A percentile compares a stretch with the other conserved stretches of the same genome.
phyloP scores from a whole-genome alignment of 495 filamentous ascomycete species.

The Aspergillus incahuasiensis region DNA sequence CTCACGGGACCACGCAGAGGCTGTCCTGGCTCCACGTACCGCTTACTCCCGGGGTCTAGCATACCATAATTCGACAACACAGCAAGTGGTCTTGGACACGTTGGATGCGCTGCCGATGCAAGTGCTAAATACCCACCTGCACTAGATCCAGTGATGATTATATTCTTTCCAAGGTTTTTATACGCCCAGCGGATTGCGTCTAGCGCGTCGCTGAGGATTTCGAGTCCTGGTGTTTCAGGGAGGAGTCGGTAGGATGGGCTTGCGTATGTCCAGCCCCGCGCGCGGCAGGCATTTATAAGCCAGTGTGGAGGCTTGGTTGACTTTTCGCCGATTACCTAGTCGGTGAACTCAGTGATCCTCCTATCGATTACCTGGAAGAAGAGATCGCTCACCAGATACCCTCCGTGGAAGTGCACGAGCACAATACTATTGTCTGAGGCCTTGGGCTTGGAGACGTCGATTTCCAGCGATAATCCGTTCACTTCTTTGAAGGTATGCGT shows the following conservation, averaged over 20 bases:
- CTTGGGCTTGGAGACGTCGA: not conserved
- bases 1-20: not conserved
- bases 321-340: not conserved
- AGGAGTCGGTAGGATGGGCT: not conserved
- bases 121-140: not conserved
- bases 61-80: not conserved
- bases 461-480: not conserved
- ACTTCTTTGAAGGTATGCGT: not conserved
- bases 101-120: not conserved
- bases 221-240: not conserved
- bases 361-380: not conserved
- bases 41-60: not conserved
- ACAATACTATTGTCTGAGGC: not conserved
- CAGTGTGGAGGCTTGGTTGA: not conserved
- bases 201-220: not conserved
- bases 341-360: not conserved
- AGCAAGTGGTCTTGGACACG: not conserved
- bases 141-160: not conserved
- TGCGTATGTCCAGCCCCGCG: not conserved
- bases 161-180: not conserved
- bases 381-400: not conserved
- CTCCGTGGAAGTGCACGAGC: not conserved
- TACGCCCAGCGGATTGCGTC: not conserved
- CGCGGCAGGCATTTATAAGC: not conserved
- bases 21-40: not conserved